These are phyloP conservation scores for Aspergillus candidus DNA, from an alignment of 2,329 filamentous ascomycete species.

Conservation along the genomic window DNA sequence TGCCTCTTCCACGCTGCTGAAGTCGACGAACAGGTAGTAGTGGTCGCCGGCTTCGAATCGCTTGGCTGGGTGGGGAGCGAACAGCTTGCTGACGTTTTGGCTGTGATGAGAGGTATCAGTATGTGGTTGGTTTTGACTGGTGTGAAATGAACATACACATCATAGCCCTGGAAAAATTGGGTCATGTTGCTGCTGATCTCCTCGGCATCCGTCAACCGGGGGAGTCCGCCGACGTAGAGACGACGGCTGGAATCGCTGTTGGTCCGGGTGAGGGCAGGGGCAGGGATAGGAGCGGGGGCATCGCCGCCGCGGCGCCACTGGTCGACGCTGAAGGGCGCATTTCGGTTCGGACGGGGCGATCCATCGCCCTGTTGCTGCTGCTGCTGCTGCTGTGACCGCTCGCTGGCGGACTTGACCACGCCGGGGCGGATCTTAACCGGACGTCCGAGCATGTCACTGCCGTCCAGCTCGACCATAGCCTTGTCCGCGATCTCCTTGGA, in stretches of 20 bases:
- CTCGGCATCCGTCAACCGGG: conserved; percentile 38
- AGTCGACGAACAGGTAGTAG: conserved; percentile 63
- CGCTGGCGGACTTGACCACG: conserved; percentile 46
- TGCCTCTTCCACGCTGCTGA: conserved; percentile 51
- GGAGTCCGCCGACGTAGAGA: conserved; percentile 45
- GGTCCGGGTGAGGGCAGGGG: conserved; percentile 15
- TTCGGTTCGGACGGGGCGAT: conserved; percentile 17
- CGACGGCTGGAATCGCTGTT: conserved; percentile 37
- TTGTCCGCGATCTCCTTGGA: conserved; percentile 51
- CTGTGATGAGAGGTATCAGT: conserved; percentile 17
- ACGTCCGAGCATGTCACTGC: conserved; percentile 51
- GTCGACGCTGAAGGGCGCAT: conserved; percentile 29
- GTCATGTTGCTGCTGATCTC: conserved; percentile 39
- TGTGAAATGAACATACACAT: conserved; percentile 29
- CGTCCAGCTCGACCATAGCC: conserved; percentile 54
- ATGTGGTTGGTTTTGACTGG: not conserved
- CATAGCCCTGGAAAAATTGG: conserved; percentile 40
- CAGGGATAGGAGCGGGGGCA: conserved; percentile 23
- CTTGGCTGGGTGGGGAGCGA: conserved; percentile 54
- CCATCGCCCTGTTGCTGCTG: conserved; percentile 11
- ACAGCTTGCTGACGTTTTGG: conserved; percentile 47
- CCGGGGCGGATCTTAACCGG: conserved; percentile 60
- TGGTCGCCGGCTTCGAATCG: conserved; percentile 49
- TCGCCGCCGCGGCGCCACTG: conserved; percentile 41
- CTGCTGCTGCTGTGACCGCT: conserved; percentile 21